Percentiles rank a stretch among this genome's conserved stretches.
Conservation (phyloP, 2,329 filamentous ascomycete genomes). For the Mollisiaceae sp. region DNA sequence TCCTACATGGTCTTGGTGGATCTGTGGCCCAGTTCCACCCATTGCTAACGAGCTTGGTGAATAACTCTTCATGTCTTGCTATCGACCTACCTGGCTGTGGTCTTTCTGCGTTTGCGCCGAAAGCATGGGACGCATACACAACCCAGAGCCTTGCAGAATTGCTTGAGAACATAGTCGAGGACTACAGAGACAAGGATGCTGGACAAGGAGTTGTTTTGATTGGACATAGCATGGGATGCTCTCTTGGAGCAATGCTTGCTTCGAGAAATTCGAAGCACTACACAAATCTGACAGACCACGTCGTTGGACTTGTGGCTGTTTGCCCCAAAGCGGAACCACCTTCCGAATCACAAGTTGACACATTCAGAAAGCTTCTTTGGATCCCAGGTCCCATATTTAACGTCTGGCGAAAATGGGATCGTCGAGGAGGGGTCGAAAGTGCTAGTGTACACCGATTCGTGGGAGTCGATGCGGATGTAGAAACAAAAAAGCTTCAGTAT, state of each 20-base stretch:
- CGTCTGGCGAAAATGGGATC: conserved; percentile 77
- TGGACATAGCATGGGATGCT: conserved; percentile 90
- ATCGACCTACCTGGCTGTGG: conserved; percentile 93
- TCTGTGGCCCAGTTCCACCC: conserved; percentile 87
- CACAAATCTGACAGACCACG: conserved; percentile 61
- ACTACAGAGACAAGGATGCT: conserved; percentile 67
- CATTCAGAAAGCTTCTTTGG: conserved; percentile 63
- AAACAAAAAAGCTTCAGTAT: conserved; percentile 70
- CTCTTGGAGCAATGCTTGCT: conserved; percentile 74
- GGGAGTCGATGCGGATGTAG: conserved; percentile 66
- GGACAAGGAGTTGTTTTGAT: conserved; percentile 79
- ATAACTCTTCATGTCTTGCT: conserved; percentile 82
- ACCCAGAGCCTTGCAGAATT: conserved; percentile 77
- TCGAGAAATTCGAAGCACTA: conserved; percentile 54
- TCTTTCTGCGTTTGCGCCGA: conserved; percentile 74
- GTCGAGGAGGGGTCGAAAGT: conserved; percentile 77
- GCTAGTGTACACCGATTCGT: conserved; percentile 80
- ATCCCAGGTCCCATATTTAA: conserved; percentile 77
- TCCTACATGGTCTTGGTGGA: conserved; percentile 92
- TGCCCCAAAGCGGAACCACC: conserved; percentile 76
- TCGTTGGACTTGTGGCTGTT: conserved; percentile 80
- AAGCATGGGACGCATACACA: conserved; percentile 78
- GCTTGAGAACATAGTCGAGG: conserved; percentile 74
- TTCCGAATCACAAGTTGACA: conserved; percentile 54
- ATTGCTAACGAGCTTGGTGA: conserved; percentile 79